Evolutionary conservation across 257 asterid species (phyloP).

Genomic region (Apocynum venetum): DNA sequence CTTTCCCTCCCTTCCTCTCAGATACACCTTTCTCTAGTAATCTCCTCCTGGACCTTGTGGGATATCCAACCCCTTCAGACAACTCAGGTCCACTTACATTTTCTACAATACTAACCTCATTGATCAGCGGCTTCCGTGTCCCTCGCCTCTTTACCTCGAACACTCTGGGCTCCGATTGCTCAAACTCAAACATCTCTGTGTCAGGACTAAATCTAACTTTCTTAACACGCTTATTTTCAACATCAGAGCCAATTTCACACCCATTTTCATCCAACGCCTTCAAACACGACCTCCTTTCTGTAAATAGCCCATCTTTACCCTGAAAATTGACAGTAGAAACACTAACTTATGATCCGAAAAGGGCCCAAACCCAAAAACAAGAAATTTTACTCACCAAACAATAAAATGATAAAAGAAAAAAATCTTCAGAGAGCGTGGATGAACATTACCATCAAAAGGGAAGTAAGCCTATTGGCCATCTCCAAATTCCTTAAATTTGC

Average conservation of each 20-base stretch:
- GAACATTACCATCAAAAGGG: conserved; percentile 38
- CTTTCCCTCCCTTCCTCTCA: conserved; percentile 28
- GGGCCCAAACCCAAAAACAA: too few relatives aligned
- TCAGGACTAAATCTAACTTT: conserved; percentile 28
- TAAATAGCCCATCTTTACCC: conserved; percentile 23
- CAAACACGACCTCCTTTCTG: conserved; percentile 29
- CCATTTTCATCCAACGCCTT: conserved; percentile 27
- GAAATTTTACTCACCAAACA: not conserved
- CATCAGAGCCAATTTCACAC: conserved; percentile 20
- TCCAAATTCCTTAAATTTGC: conserved; percentile 61
- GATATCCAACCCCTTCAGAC: conserved; percentile 24
- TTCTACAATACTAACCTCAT: conserved; percentile 15
- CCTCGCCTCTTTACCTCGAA: conserved; percentile 15
- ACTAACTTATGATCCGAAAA: not conserved
- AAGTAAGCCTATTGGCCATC: conserved; percentile 49
- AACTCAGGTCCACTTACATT: conserved; percentile 16
- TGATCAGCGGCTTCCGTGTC: conserved; percentile 26
- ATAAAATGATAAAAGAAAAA: not conserved
- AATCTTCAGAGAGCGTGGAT: not conserved
- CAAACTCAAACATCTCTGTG: conserved; percentile 23
- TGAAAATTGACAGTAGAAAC: not conserved
- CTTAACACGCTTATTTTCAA: conserved; percentile 22
- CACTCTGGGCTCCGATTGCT: conserved; percentile 9
- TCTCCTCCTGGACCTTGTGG: conserved; percentile 34
- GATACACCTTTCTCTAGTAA: conserved; percentile 19